Conservation (phyloP, 177 flowering plant species). For the Vitis hybrid region DNA sequence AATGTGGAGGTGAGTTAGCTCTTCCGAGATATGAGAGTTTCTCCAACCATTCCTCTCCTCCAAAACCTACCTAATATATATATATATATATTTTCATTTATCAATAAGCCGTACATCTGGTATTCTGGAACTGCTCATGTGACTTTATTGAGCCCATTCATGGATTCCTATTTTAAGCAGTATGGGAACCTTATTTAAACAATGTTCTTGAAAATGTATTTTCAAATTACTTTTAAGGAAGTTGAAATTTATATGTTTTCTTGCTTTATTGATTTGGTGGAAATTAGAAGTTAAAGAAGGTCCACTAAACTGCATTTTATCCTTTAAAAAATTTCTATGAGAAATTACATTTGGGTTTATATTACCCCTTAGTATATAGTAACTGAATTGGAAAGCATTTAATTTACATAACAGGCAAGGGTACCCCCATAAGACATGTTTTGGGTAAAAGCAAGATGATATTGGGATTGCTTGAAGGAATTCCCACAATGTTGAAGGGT, state of each 20-base stretch:
- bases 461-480: constrained; percentile 85
- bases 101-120: no score
- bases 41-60: neutral
- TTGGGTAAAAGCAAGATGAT: constrained; percentile 92
- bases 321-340: neutral
- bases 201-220: no score
- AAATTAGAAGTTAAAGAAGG: neutral
- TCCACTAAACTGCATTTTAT: neutral
- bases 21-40: neutral
- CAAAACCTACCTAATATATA: neutral
- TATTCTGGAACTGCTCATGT: no score
- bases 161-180: no score
- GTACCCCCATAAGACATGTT: constrained; percentile 63
- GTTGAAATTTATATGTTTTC: neutral
- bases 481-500: constrained; percentile 91
- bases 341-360: neutral
- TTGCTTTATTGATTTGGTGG: neutral
- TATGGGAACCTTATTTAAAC: no score
- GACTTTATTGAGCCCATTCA: no score
- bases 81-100: neutral
- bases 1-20: constrained; percentile 69
- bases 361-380: neutral
- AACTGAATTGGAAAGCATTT: constrained; percentile 7
- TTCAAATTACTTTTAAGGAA: neutral
- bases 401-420: constrained; percentile 55